Evolutionary conservation across 2,329 filamentous ascomycete species (phyloP).

Genomic region (Sphaceloma murrayae): DNA sequence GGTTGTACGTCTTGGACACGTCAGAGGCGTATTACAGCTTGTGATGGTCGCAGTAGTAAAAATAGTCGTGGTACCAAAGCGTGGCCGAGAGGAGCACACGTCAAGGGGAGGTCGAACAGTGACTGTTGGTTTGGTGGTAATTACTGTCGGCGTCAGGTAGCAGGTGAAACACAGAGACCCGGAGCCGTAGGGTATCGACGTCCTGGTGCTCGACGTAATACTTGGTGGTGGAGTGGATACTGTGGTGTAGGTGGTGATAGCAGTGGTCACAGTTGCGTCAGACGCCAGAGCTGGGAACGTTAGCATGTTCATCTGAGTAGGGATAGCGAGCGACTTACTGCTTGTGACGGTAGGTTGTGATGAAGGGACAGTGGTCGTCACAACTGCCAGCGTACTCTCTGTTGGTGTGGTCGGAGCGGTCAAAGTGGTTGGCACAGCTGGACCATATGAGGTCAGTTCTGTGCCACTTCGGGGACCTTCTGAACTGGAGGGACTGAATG

Average conservation of each 20-base stretch:
- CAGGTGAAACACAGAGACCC: constrained; percentile 26
- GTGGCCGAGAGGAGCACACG: constrained; percentile 18
- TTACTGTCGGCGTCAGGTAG: constrained; percentile 23
- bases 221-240: not conserved
- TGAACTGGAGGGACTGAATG: constrained; percentile 2
- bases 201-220: not conserved
- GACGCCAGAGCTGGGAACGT: constrained; percentile 8
- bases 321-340: too few species aligned
- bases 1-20: constrained; percentile 21
- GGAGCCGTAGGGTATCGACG: constrained; percentile 9
- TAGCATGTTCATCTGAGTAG: too few species aligned
- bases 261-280: constrained; percentile 15
- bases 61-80: constrained; percentile 26
- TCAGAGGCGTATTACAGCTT: constrained; percentile 24
- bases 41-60: constrained; percentile 28
- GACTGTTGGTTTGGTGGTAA: constrained; percentile 15
- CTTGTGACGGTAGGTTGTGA: constrained; percentile 1
- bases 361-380: constrained; percentile 1
- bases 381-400: constrained; percentile 6
- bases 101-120: constrained; percentile 7
- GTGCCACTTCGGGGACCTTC: constrained; percentile 1
- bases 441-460: not conserved
- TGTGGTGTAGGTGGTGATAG: constrained; percentile 11
- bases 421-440: constrained; percentile 19
- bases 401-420: constrained; percentile 20